Base-by-base conservation (phyloP, 2,329 filamentous ascomycete species). In the Scleromitrula shiraiana region DNA sequence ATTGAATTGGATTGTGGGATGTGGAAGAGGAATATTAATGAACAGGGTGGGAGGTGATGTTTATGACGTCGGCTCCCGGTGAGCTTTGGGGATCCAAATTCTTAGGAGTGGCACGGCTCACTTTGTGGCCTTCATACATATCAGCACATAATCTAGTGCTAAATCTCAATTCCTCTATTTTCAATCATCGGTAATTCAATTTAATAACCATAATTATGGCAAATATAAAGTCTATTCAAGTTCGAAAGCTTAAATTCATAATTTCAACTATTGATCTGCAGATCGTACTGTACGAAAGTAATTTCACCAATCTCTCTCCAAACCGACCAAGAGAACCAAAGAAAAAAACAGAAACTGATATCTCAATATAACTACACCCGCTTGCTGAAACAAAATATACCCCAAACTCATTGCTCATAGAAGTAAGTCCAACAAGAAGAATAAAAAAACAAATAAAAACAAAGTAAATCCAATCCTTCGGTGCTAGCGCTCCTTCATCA, bases 41-140 rank as follows among this genome's bases (percentile, higher is more conserved):
- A n/a, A n/a, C n/a, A 43, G 22, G 29, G 23, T 43, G 30, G 22
- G 10, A 12, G 41, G 15, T 22, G 14, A 41, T 22, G 41, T 43
- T 43, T 43, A 46, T 46, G 43, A 46, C 43, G 43, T 46, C 43
- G 33, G 41, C 41, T 24, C n/a, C 17, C 24, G 24, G 15, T 23
- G 33, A 15, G 15, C 32, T 30, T 30, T 5, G n/a, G n/a, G n/a
- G n/a, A n/a, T n/a, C n/a, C n/a, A n/a, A n/a, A n/a, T n/a, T n/a
- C n/a, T n/a, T n/a, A n/a, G n/a, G n/a, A n/a, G n/a, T 30, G n/a
- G 29, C 29, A 30, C 29, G 4, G 29, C 29, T n/a, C 29, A 30
- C 29, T 30, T 30, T 30, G 29, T 30, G 29, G 29, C 29, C n/a
- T n/a, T 30, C 6, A 12, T 27, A 27, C 26, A 27, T 27, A 27